These are phyloP conservation scores for Groenewaldozyma salmanticensis DNA, from an alignment of 805 yeast species.

Conservation along the genomic window DNA sequence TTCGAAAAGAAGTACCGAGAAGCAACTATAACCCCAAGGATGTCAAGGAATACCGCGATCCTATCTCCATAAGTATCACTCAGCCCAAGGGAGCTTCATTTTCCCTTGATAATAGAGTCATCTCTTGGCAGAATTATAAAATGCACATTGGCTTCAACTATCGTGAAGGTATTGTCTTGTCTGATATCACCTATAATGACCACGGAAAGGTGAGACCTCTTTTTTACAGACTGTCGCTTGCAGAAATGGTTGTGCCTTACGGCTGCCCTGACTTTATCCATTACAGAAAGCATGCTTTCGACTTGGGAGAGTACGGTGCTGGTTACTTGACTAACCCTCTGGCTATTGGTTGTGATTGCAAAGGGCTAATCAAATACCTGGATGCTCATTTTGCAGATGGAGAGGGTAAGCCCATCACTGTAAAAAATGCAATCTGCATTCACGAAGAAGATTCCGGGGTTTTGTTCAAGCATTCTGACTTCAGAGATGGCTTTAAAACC, in stretches of 20 bases:
- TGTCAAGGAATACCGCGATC: conserved; percentile 44
- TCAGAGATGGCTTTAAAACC: conserved; percentile 69
- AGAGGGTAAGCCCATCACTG: conserved; percentile 58
- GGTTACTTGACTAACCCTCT: conserved; percentile 78
- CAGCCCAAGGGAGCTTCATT: conserved; percentile 82
- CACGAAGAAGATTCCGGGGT: conserved; percentile 83
- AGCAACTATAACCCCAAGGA: conserved; percentile 62
- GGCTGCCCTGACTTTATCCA: conserved; percentile 74
- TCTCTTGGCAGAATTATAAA: conserved; percentile 70
- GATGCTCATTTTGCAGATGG: conserved; percentile 69
- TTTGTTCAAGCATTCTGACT: conserved; percentile 73
- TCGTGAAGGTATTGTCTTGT: conserved; percentile 74
- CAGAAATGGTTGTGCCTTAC: conserved; percentile 82
- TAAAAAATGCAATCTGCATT: conserved; percentile 71
- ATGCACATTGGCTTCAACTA: conserved; percentile 78
- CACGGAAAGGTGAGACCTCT: conserved; percentile 39
- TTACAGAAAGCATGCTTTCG: conserved; percentile 79
- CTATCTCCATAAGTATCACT: conserved; percentile 34
- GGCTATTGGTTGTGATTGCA: conserved; percentile 74
- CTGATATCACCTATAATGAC: conserved; percentile 65
- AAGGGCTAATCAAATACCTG: conserved; percentile 74
- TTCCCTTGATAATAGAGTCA: conserved; percentile 55
- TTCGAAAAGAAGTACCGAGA: conserved; percentile 51
- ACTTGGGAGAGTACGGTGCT: conserved; percentile 82
- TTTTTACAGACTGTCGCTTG: conserved; percentile 67